Percentiles rank a stretch among this genome's conserved stretches.
Evolutionary conservation across 1,284 basidiomycete species (phyloP).

Genomic region (Jaminaea rosea): DNA sequence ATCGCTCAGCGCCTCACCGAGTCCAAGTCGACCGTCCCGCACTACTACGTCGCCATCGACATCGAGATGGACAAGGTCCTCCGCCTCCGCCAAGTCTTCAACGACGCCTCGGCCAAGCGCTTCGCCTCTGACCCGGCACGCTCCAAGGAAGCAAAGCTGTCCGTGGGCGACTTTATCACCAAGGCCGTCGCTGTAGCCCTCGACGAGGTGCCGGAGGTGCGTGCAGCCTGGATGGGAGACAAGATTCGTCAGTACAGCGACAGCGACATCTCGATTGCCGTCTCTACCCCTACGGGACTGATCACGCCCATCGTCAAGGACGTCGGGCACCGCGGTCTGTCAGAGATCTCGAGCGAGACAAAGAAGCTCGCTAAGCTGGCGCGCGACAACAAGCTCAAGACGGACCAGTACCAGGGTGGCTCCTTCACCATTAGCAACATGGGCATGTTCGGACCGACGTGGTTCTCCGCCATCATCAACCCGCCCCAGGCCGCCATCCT

Average conservation of each 20-base stretch:
- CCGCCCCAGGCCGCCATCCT: conserved; percentile 95
- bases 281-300: conserved; percentile 87
- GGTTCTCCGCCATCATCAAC: conserved; percentile 99
- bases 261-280: conserved; percentile 92
- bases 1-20: conserved; percentile 85
- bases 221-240: conserved; percentile 95
- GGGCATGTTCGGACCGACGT: conserved; percentile 83
- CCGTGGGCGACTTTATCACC: conserved; percentile 96
- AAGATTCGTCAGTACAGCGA: conserved; percentile 90
- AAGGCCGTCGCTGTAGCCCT: conserved; percentile 88
- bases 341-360: conserved; percentile 80
- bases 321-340: conserved; percentile 80
- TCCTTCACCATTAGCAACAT: conserved; percentile 99
- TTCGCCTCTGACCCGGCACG: conserved; percentile 53
- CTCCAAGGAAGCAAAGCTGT: conserved; percentile 73
- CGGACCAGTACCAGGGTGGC: conserved; percentile 92
- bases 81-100: conserved; percentile 92
- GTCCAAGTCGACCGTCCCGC: conserved; percentile 87
- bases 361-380: conserved; percentile 91
- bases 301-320: conserved; percentile 97
- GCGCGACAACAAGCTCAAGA: conserved; percentile 88
- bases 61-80: conserved; percentile 94
- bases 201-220: conserved; percentile 90
- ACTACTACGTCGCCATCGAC: conserved; percentile 93
- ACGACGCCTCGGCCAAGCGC: conserved; percentile 53